These are phyloP conservation scores for Circinella minor DNA, from an alignment of 371 early-diverging fungal species.

Conservation along the genomic window DNA sequence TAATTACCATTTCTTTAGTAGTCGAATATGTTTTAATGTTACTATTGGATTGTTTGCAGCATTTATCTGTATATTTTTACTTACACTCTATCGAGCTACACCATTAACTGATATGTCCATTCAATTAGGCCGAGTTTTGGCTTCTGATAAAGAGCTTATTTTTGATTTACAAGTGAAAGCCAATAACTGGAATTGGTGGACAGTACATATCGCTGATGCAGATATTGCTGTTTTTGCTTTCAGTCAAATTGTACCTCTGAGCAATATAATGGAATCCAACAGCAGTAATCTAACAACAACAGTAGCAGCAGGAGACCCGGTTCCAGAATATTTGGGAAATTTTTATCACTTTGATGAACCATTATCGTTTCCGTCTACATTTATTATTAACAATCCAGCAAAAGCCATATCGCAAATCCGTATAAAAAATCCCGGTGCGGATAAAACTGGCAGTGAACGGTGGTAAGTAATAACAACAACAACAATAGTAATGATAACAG, in stretches of 20 bases:
- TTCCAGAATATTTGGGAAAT: constrained; percentile 54
- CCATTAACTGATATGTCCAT: constrained; percentile 28
- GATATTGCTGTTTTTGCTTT: constrained; percentile 68
- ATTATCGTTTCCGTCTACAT: constrained; percentile 40
- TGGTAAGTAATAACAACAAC: constrained; percentile 25
- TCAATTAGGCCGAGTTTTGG: constrained; percentile 58
- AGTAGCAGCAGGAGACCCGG: constrained; percentile 30
- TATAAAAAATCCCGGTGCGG: constrained; percentile 58
- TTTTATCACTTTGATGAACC: constrained; percentile 61
- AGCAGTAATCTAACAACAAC: constrained; percentile 2
- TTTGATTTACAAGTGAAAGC: constrained; percentile 59
- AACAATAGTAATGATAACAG: no score
- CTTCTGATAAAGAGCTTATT: constrained; percentile 66
- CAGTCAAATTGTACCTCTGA: constrained; percentile 28
- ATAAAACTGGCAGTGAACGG: constrained; percentile 45
- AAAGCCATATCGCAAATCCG: constrained; percentile 56
- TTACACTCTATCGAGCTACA: constrained; percentile 26
- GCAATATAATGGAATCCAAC: not conserved
- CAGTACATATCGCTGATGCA: constrained; percentile 53
- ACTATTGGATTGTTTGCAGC: not conserved
- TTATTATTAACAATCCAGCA: constrained; percentile 27
- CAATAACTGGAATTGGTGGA: constrained; percentile 59
- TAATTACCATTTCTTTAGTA: not conserved
- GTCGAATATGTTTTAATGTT: constrained; percentile 2
- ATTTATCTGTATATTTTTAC: constrained; percentile 17